phyloP scores from a whole-genome alignment of 805 yeast species.

The Jamesozyma rosinii region DNA sequence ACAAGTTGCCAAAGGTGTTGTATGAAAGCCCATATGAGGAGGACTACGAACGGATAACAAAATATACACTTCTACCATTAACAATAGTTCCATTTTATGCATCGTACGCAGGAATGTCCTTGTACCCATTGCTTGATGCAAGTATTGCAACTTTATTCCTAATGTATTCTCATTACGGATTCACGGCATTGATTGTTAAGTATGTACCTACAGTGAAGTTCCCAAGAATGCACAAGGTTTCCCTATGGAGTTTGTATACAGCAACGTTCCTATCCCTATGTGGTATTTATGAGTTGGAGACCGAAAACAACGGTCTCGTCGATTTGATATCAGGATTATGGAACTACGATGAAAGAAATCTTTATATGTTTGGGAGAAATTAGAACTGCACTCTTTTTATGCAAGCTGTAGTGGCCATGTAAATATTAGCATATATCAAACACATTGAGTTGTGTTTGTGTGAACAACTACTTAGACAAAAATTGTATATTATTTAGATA shows the following conservation, averaged over 20 bases:
- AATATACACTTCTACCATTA: slow-evolving; percentile 56
- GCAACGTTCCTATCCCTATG: slow-evolving; percentile 60
- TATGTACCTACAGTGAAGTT: slow-evolving; percentile 69
- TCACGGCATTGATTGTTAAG: slow-evolving; percentile 69
- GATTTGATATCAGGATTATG: slow-evolving; percentile 36
- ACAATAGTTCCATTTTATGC: slow-evolving; percentile 42
- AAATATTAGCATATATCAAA: not conserved
- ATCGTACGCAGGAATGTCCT: slow-evolving; percentile 37
- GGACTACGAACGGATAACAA: slow-evolving; percentile 57
- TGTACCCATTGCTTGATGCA: slow-evolving; percentile 50
- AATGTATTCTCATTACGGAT: slow-evolving; percentile 61
- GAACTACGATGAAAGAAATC: slow-evolving; percentile 28
- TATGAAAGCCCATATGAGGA: slow-evolving; percentile 66
- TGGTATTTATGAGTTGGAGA: slow-evolving; percentile 64
- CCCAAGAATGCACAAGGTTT: slow-evolving; percentile 52
- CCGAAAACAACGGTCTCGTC: slow-evolving; percentile 54
- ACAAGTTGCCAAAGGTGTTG: slow-evolving; percentile 48
- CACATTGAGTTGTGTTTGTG: too few species aligned
- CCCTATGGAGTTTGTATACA: slow-evolving; percentile 49
- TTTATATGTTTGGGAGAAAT: slow-evolving; percentile 21
- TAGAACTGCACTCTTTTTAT: not conserved
- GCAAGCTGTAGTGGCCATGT: too few species aligned
- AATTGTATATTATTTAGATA: too few species aligned
- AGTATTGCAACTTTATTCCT: slow-evolving; percentile 46
- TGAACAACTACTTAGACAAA: too few species aligned